phyloP scores from a whole-genome alignment of 1,284 basidiomycete species.

The Melampsora larici-populina region DNA sequence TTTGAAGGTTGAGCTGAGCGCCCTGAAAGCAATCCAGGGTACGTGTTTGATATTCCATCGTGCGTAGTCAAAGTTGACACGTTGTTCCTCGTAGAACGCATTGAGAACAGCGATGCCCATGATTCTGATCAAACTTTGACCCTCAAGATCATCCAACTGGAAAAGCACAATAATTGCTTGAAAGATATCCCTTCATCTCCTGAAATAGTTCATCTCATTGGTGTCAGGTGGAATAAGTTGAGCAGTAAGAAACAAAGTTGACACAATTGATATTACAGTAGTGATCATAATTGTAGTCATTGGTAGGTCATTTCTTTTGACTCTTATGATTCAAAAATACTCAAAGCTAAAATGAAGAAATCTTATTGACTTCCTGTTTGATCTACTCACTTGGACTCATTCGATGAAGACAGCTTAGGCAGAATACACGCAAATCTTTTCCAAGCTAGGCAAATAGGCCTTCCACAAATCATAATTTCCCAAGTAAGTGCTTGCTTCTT shows the following conservation, averaged over 20 bases:
- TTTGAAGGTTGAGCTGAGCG: slow-evolving; percentile 76
- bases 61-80: slow-evolving; percentile 17
- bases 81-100: slow-evolving; percentile 52
- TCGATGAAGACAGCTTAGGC: background rate
- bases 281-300: no score
- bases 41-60: slow-evolving; percentile 53
- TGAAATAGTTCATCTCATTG: no score
- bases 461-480: background rate
- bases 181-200: no score
- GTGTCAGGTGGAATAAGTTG: no score
- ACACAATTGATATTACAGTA: no score
- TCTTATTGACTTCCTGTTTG: no score
- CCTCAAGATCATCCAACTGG: slow-evolving; percentile 81
- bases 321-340: no score
- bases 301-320: no score
- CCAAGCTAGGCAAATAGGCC: background rate
- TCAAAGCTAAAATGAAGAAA: no score
- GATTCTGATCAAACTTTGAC: slow-evolving; percentile 63
- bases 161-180: slow-evolving; percentile 91
- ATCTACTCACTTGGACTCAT: no score
- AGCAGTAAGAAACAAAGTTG: no score
- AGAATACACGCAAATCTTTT: background rate
- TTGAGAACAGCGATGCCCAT: slow-evolving; percentile 56
- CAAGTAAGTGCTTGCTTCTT: background rate
- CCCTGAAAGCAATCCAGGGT: slow-evolving; percentile 64